Evolutionary conservation across 495 filamentous ascomycete genomes (phyloP).

Genomic region (Alectoria sarmentosa): DNA sequence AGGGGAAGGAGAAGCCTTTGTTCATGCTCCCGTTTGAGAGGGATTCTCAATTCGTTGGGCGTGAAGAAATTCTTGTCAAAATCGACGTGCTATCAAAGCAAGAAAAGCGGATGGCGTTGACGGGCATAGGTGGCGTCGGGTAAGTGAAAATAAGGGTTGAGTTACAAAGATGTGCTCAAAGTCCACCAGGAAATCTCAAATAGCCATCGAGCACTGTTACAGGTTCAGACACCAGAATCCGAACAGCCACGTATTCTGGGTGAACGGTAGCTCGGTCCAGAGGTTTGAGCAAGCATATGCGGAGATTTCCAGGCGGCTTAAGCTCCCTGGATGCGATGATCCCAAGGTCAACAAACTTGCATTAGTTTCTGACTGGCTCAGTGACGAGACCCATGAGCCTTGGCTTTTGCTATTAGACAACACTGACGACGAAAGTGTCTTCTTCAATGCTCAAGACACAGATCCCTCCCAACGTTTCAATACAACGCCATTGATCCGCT

Average conservation of each 20-base stretch:
- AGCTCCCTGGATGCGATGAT: neutral
- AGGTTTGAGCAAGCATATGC: slow-evolving; percentile 1
- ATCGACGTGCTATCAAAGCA: too few relatives aligned
- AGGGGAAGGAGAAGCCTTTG: too few relatives aligned
- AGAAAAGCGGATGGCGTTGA: too few relatives aligned
- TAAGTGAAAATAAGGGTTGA: too few relatives aligned
- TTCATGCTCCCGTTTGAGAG: too few relatives aligned
- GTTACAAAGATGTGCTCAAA: too few relatives aligned
- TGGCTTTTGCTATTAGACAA: too few relatives aligned
- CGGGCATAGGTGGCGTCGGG: too few relatives aligned
- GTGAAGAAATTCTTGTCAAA: too few relatives aligned
- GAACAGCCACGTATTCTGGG: slow-evolving; percentile 5
- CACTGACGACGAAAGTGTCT: neutral
- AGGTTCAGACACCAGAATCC: neutral
- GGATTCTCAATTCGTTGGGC: too few relatives aligned
- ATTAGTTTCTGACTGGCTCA: neutral
- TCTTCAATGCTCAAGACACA: too few relatives aligned
- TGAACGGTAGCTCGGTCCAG: neutral
- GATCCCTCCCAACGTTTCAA: neutral
- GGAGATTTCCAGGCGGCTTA: neutral
- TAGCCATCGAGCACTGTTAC: slow-evolving; percentile 7
- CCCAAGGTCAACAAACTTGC: neutral
- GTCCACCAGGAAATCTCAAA: slow-evolving; percentile 19
- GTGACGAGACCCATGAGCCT: neutral
- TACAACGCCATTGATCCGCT: too few relatives aligned